Evolutionary conservation across 495 filamentous ascomycete species (phyloP), one percentile per base, ranked within the genome.

Genomic region (Jackrogersella minutella): DNA sequence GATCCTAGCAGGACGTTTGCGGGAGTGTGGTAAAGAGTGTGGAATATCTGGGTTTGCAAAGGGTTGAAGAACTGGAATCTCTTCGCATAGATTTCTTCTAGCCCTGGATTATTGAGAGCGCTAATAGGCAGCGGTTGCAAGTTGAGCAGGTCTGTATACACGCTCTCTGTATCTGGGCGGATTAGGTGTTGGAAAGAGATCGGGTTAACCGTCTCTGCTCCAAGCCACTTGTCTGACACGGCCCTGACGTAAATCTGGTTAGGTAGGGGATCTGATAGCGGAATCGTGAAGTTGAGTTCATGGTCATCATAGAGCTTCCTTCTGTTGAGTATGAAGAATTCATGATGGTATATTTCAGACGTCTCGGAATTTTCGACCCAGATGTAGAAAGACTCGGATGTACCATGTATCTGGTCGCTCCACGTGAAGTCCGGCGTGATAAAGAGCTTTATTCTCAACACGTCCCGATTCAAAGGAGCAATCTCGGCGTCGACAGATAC

Each of bases 321-420:
- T 53, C 93, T 83, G 53, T 85, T 93, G 5, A 99, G 82, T 50
- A 99, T 91, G 79, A 98, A 98, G 75, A 90, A 97, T 75, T 99
- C 95, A 58, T 97, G 92, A 70, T 99, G 95, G 68, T 96, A 99
- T 34, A 99, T 97, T 73, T 98, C 93, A 1, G 91, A 94, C 0
- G 93, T 97, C 69, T 98, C 96, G 0, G 94, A 97, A 72, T 98
- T 96, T 77, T 99, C 95, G 13, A 98, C 94, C 96, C 96, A 98
- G 47, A 98, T 89, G 87, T 93, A 98, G 77, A 95, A 99, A 16
- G 92, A 93, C 72, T 99, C 95, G 1, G 94, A 97, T 3, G 86
- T 89, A 2, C 96, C 96, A 75, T 99, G 92, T 49, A 97, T 85
- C n/a, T 88, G 88, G 64, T 99, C 96, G 64, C 97, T 97, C 95